These are phyloP conservation scores for Jacaranda copaia DNA, from an alignment of 257 asterid species.

Conservation along the genomic window DNA sequence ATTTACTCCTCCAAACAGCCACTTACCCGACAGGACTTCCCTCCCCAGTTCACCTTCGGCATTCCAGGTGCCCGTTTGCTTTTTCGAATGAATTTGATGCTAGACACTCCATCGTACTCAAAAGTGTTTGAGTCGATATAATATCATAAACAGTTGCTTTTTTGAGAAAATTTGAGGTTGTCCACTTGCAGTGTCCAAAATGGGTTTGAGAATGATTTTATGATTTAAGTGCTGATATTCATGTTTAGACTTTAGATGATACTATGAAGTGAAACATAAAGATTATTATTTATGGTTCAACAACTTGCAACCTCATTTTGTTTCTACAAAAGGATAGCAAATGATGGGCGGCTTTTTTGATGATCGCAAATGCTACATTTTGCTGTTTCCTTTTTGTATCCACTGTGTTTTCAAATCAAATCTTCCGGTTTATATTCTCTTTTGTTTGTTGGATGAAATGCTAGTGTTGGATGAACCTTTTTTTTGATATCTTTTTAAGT, in stretches of 20 bases:
- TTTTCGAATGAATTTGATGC: not conserved
- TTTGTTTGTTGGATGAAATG: not conserved
- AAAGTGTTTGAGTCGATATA: not conserved
- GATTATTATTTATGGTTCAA: not conserved
- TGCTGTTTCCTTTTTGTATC: not conserved
- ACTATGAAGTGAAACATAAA: too few relatives aligned
- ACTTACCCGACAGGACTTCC: conserved; percentile 48
- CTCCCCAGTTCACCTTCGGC: conserved; percentile 56
- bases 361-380: not conserved
- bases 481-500: not conserved
- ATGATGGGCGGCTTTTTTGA: not conserved
- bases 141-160: not conserved
- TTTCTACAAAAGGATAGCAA: not conserved
- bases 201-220: not conserved
- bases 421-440: not conserved
- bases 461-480: not conserved
- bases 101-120: not conserved
- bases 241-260: not conserved
- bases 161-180: not conserved
- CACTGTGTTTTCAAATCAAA: not conserved
- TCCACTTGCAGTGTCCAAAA: not conserved
- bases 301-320: not conserved
- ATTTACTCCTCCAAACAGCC: too few relatives aligned
- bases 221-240: not conserved
- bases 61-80: conserved; percentile 48